Conservation (phyloP, 768 basidiomycete genomes). For the Tylopilus plumbeoviolaceoides region DNA sequence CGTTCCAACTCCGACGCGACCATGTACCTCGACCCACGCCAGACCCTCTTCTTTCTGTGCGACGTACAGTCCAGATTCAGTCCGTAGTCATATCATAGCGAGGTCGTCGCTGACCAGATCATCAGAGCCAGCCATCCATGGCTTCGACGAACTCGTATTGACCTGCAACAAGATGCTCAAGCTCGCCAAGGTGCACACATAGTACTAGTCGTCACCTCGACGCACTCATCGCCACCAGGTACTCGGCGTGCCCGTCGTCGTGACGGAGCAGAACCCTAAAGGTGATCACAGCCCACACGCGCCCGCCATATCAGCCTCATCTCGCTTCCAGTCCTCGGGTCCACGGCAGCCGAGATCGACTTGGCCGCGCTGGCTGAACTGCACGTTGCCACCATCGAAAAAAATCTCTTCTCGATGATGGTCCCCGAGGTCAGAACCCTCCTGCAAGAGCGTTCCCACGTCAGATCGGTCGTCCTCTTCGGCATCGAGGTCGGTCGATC, state of each 20-base stretch:
- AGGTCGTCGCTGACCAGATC: background rate
- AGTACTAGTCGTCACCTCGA: too few relatives aligned
- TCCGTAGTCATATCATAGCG: constrained; percentile 29
- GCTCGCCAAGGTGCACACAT: constrained; percentile 69
- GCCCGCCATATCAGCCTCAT: constrained; percentile 3
- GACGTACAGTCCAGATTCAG: constrained; percentile 79
- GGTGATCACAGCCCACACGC: constrained; percentile 37
- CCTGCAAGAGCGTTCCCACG: constrained; percentile 42
- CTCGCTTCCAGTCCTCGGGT: constrained; percentile 54
- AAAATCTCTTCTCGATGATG: constrained; percentile 85
- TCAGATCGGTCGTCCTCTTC: constrained; percentile 67
- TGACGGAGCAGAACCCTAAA: constrained; percentile 80
- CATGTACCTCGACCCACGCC: constrained; percentile 36
- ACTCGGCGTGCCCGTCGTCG: constrained; percentile 66
- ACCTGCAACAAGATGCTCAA: constrained; percentile 76
- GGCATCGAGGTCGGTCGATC: constrained; percentile 74
- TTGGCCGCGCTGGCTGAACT: constrained; percentile 50
- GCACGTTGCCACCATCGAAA: constrained; percentile 61
- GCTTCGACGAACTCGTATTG: constrained; percentile 64
- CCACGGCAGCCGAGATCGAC: constrained; percentile 60
- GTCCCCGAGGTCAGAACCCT: constrained; percentile 58
- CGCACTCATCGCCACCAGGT: constrained; percentile 32
- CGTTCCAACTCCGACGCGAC: too few relatives aligned
- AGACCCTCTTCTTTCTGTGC: constrained; percentile 70
- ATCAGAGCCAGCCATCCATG: constrained; percentile 54